These are phyloP conservation scores for Ciborinia camelliae DNA, from an alignment of 2,329 filamentous ascomycete genomes.

Conservation along the genomic window DNA sequence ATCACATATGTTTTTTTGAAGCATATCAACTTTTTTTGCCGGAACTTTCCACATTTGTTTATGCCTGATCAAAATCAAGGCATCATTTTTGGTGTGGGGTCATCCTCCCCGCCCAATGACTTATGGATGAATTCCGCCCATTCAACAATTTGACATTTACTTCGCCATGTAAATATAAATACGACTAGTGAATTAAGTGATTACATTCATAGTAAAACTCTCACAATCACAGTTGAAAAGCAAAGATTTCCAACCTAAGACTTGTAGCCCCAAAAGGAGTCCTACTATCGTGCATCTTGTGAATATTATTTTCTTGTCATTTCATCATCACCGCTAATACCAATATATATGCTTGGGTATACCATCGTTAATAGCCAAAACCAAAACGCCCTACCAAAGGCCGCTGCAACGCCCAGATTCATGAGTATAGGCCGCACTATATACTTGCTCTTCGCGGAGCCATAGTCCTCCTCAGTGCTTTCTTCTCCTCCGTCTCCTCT, in stretches of 20 bases:
- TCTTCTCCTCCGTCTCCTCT: conserved; percentile 74
- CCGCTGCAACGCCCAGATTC: neutral
- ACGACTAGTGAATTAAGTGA: neutral
- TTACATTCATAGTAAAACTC: neutral
- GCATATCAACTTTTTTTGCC: conserved; percentile 18
- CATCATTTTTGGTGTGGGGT: conserved; percentile 4
- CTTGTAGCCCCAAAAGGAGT: too few relatives aligned
- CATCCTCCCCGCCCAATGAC: neutral
- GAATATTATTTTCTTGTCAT: neutral
- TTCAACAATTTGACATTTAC: neutral
- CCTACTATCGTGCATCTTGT: too few relatives aligned
- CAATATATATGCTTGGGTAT: conserved; percentile 12
- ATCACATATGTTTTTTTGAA: conserved; percentile 11
- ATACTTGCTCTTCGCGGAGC: conserved; percentile 77
- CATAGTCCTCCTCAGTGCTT: conserved; percentile 72
- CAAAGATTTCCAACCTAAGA: too few relatives aligned
- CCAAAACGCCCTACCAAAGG: conserved; percentile 5
- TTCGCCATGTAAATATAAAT: too few relatives aligned
- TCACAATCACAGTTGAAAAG: neutral
- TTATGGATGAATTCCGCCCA: too few relatives aligned
- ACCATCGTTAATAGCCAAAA: neutral
- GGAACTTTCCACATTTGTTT: conserved; percentile 15
- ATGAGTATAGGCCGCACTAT: conserved; percentile 36
- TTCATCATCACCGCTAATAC: neutral
- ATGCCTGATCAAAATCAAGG: conserved; percentile 11